Base-by-base conservation (phyloP, 192 early-diverging fungal genomes). In the Dissophora ornata region DNA sequence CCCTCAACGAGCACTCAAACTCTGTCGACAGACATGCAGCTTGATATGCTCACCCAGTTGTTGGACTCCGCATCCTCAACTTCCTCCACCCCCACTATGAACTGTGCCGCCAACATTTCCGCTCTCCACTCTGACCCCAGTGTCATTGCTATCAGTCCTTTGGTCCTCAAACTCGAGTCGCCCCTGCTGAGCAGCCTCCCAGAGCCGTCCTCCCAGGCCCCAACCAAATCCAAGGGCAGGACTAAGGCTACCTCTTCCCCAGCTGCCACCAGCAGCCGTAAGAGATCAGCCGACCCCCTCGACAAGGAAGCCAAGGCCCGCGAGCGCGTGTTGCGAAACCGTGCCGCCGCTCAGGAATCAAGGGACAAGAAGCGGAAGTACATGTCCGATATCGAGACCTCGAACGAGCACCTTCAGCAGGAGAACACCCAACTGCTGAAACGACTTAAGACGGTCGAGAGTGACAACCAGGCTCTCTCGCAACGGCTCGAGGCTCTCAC, bases 301-400 rank as follows among this genome's bases (percentile, higher is more conserved):
- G 73, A 77, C 22, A 77, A 77, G 53, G 73, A 77, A 28, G 65
- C 73, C 38, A 77, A 77, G 53, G 73, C 59, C 16, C 73, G 73
- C 8, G 73, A 77, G 64, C 64, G 91, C 57, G 84, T 90, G 16
- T 63, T 92, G 34, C 84, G 89, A 26, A 92, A 92, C 79, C 86
- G 91, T 4, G 84, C 84, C 28, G 91, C 91, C 11, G 91, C 91
- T 29, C 91, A 92, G 69, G 89, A 90, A 33, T 91, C 90, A n/a
- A 84, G 91, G 54, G 89, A 92, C 67, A 91, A 90, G 71, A 92
- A 92, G 44, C 81, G 87, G 33, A 84, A 84, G 41, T 91, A 91
- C 70, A 69, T 91, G 28, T 55, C 83, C 34, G 84, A 82, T n/a
- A 70, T 89, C 26, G 85, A 91, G 67, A 58, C 71, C 33, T 64